A percentile compares a stretch with the other conserved stretches of the same genome.
Conservation (phyloP, 2,329 filamentous ascomycete genomes). For the Claviceps quebecensis region DNA sequence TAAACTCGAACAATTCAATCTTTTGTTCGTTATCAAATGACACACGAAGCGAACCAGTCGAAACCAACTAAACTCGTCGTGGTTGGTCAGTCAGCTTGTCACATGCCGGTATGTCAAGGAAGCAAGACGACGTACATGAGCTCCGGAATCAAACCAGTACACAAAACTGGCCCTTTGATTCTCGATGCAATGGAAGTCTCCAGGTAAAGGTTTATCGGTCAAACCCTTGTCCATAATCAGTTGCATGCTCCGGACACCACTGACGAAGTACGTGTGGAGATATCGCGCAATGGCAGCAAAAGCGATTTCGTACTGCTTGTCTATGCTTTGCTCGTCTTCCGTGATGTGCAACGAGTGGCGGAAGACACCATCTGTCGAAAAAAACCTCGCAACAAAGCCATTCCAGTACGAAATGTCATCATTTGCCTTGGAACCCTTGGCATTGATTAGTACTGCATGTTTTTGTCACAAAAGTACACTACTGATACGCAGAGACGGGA, state of each 20-base stretch:
- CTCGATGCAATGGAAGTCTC: conserved; percentile 59
- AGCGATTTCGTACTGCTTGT: conserved; percentile 78
- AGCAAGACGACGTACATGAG: conserved; percentile 47
- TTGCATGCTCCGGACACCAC: conserved; percentile 74
- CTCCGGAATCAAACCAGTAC: conserved; percentile 76
- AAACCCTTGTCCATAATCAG: conserved; percentile 61
- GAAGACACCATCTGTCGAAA: conserved; percentile 63
- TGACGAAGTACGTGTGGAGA: conserved; percentile 79
- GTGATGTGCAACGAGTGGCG: conserved; percentile 53
- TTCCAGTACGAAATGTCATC: conserved; percentile 69
- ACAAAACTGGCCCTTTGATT: conserved; percentile 67
- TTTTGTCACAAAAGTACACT: too few species aligned
- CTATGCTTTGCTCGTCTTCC: conserved; percentile 39
- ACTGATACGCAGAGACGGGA: too few species aligned
- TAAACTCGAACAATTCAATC: conserved; percentile 75
- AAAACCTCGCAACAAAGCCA: conserved; percentile 66
- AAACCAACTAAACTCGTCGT: conserved; percentile 46
- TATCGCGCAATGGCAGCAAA: conserved; percentile 73
- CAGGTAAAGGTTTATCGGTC: conserved; percentile 40
- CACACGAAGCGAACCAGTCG: conserved; percentile 61
- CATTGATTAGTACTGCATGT: conserved; percentile 1
- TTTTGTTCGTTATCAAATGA: conserved; percentile 68
- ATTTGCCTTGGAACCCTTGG: conserved; percentile 41
- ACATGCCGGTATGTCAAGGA: not conserved
- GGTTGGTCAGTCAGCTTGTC: not conserved